A percentile compares a stretch with the other conserved stretches of the same genome.
Conservation (phyloP, 2,329 filamentous ascomycete species). For the Epichloe scottii region DNA sequence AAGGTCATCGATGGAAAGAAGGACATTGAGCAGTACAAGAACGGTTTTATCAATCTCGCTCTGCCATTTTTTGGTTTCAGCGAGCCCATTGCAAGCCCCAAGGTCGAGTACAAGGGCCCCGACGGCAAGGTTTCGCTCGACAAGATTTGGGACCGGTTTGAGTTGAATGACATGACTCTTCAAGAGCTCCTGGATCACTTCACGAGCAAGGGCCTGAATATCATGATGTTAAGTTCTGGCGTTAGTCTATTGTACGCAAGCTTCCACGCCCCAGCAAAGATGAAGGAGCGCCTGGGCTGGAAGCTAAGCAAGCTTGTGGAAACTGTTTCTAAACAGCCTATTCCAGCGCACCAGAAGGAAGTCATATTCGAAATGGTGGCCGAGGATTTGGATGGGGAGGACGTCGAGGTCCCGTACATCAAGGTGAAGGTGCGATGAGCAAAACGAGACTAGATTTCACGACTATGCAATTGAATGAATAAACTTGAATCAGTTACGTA, state of each 20-base stretch:
- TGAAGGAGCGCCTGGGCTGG: conserved; percentile 69
- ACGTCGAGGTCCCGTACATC: conserved; percentile 94
- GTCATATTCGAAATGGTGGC: conserved; percentile 94
- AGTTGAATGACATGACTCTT: conserved; percentile 75
- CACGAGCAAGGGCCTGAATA: conserved; percentile 62
- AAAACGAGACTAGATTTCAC: conserved; percentile 6
- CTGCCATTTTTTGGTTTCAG: conserved; percentile 97
- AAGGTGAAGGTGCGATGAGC: conserved; percentile 58
- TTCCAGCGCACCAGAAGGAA: conserved; percentile 85
- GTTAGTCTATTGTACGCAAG: conserved; percentile 88
- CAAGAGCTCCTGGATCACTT: conserved; percentile 75
- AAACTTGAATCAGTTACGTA: not conserved
- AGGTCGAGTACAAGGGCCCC: conserved; percentile 76
- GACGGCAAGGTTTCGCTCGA: conserved; percentile 74
- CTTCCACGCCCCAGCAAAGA: conserved; percentile 70
- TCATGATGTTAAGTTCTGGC: conserved; percentile 94
- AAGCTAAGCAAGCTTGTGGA: conserved; percentile 85
- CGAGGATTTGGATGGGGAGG: conserved; percentile 78
- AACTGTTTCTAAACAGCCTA: conserved; percentile 79
- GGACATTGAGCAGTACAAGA: conserved; percentile 99
- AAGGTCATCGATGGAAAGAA: conserved; percentile 93
- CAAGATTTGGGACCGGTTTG: conserved; percentile 97
- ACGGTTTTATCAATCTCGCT: conserved; percentile 93
- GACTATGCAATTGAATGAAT: not conserved
- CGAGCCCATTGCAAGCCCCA: conserved; percentile 87